Evolutionary conservation across 352 stramenopile species (phyloP).

Genomic region (Pythium aquatile): DNA sequence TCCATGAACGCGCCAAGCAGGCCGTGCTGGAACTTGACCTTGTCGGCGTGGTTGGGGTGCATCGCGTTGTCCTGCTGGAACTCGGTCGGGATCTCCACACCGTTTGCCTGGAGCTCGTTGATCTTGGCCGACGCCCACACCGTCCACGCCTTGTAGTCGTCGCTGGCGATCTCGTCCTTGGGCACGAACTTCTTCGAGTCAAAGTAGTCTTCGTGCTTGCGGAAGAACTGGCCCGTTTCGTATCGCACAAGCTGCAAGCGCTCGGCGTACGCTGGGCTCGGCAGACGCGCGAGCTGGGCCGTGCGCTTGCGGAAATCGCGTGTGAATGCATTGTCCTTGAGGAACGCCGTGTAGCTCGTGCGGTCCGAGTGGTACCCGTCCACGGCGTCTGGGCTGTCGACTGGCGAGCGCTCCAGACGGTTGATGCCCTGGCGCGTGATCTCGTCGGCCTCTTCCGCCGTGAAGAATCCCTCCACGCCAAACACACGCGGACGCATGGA

Average conservation of each 20-base stretch:
- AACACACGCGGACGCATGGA: constrained; percentile 67
- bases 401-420: constrained; percentile 49
- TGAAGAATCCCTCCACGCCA: constrained; percentile 63
- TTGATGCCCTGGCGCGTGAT: constrained; percentile 53
- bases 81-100: constrained; percentile 32
- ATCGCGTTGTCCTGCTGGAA: constrained; percentile 39
- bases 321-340: constrained; percentile 63
- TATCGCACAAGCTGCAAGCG: constrained; percentile 71
- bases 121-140: constrained; percentile 46
- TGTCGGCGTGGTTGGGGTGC: constrained; percentile 49
- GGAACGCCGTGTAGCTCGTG: constrained; percentile 71
- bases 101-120: constrained; percentile 20
- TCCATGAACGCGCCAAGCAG: constrained; percentile 54
- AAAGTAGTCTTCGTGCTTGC: constrained; percentile 80
- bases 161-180: constrained; percentile 32
- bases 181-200: constrained; percentile 65
- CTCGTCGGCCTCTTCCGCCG: constrained; percentile 46
- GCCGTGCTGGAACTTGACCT: constrained; percentile 45
- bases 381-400: constrained; percentile 53
- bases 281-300: constrained; percentile 44
- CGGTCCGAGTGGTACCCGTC: constrained; percentile 60
- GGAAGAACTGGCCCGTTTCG: constrained; percentile 67
- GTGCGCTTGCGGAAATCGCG: constrained; percentile 54
- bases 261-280: constrained; percentile 49
- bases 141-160: constrained; percentile 49